Percentiles rank a stretch among this genome's conserved stretches.
phyloP scores from a whole-genome alignment of 768 basidiomycete species.

The Cytidiella melzeri region DNA sequence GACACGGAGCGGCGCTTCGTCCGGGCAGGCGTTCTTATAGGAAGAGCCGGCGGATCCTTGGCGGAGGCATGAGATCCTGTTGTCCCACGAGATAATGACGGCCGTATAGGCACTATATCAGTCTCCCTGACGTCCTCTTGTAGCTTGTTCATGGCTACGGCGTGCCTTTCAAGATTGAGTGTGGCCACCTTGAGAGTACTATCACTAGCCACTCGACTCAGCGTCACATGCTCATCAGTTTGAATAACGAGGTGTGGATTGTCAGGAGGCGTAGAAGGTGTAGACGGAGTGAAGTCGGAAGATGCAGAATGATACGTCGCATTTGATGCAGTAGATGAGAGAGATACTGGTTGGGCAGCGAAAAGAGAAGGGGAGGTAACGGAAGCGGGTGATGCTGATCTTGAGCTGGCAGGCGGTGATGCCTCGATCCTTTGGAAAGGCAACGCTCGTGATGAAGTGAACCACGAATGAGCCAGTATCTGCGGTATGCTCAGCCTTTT shows the following conservation, averaged over 20 bases:
- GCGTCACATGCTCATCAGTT: slow-evolving; percentile 21
- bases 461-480: slow-evolving; percentile 87
- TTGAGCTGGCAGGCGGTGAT: slow-evolving; percentile 19
- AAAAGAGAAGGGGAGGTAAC: slow-evolving; percentile 24
- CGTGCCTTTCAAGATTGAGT: slow-evolving; percentile 15
- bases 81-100: slow-evolving; percentile 20
- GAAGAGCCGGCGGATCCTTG: slow-evolving; percentile 48
- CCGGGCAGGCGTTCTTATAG: slow-evolving; percentile 84
- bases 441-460: slow-evolving; percentile 27
- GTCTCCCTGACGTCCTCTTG: slow-evolving; percentile 40
- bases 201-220: slow-evolving; percentile 51
- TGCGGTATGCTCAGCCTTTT: slow-evolving; percentile 77
- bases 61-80: slow-evolving; percentile 12
- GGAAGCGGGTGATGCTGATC: slow-evolving; percentile 28
- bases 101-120: slow-evolving; percentile 22
- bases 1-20: slow-evolving; percentile 96
- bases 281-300: slow-evolving; percentile 45
- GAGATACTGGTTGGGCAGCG: slow-evolving; percentile 25
- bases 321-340: slow-evolving; percentile 43
- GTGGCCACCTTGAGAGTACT: slow-evolving; percentile 3
- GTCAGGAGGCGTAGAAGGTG: slow-evolving; percentile 55
- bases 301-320: slow-evolving; percentile 49
- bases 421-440: slow-evolving; percentile 2
- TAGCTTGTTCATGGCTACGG: slow-evolving; percentile 37
- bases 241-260: slow-evolving; percentile 8